A percentile compares a stretch with the other conserved stretches of the same genome.
Conservation (phyloP, 148 eudicot species). For the Silene latifolia region DNA sequence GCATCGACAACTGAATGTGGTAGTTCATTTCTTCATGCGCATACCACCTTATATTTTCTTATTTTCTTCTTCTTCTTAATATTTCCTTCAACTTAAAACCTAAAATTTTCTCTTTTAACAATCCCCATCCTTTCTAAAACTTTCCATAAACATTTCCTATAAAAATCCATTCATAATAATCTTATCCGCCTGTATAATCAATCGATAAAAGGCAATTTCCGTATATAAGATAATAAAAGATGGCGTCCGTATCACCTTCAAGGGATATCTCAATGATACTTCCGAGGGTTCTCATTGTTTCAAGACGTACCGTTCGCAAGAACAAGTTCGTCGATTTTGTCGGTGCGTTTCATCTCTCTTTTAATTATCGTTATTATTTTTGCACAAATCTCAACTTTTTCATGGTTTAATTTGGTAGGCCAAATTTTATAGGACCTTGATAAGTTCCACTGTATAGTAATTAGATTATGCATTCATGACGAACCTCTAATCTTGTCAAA, state of each 20-base stretch:
- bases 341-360: constrained; percentile 22
- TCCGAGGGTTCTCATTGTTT: constrained; percentile 50
- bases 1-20: constrained; percentile 21
- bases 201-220: neutral
- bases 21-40: neutral
- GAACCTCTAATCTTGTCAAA: neutral
- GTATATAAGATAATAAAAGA: neutral
- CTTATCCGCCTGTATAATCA: neutral
- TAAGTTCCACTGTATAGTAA: too few relatives aligned
- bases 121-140: neutral
- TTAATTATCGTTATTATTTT: neutral
- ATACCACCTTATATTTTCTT: neutral
- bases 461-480: neutral
- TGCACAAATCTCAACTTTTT: neutral
- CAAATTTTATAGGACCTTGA: too few relatives aligned
- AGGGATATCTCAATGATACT: constrained; percentile 40
- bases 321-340: constrained; percentile 55
- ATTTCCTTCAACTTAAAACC: neutral
- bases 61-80: neutral
- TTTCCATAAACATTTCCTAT: neutral
- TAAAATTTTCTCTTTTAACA: too few relatives aligned
- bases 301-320: constrained; percentile 50
- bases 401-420: too few relatives aligned
- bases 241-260: constrained; percentile 8
- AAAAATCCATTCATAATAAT: neutral